These are phyloP conservation scores for Thermothielavioides terrestris DNA, from an alignment of 495 filamentous ascomycete genomes.

Conservation along the genomic window DNA sequence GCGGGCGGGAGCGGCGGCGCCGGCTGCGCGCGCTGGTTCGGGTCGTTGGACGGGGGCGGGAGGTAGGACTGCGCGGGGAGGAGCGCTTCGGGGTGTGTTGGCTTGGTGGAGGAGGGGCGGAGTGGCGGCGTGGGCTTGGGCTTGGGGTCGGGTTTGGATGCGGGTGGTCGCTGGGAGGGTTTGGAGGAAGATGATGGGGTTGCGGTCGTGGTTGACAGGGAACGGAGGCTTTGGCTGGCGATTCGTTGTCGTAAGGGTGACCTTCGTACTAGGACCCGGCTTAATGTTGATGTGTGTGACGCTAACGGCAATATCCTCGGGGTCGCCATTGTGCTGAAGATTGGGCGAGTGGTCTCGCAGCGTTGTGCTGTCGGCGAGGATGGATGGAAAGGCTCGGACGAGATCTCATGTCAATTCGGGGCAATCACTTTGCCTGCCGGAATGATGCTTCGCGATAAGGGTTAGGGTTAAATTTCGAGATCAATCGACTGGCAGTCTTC, in stretches of 20 bases:
- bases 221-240: too few relatives aligned
- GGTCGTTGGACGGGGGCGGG: constrained; percentile 29
- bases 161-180: background rate
- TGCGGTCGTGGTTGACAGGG: background rate
- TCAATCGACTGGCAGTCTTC: background rate
- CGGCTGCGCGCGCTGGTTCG: constrained; percentile 16
- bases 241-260: background rate
- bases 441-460: constrained; percentile 5
- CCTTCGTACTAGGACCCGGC: background rate
- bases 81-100: background rate
- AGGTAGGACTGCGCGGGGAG: constrained; percentile 19
- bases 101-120: background rate
- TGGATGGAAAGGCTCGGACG: too few relatives aligned
- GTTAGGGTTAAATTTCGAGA: constrained; percentile 13
- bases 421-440: constrained; percentile 7
- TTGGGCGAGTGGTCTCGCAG: background rate
- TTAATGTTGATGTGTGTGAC: background rate
- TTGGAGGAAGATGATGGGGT: background rate
- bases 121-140: too few relatives aligned
- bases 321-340: background rate
- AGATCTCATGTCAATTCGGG: too few relatives aligned
- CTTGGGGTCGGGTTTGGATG: background rate
- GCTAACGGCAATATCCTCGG: background rate
- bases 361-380: too few relatives aligned
- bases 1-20: constrained; percentile 4